These are phyloP conservation scores for Pythium phragmitis DNA, from an alignment of 352 stramenopile genomes.

Conservation along the genomic window DNA sequence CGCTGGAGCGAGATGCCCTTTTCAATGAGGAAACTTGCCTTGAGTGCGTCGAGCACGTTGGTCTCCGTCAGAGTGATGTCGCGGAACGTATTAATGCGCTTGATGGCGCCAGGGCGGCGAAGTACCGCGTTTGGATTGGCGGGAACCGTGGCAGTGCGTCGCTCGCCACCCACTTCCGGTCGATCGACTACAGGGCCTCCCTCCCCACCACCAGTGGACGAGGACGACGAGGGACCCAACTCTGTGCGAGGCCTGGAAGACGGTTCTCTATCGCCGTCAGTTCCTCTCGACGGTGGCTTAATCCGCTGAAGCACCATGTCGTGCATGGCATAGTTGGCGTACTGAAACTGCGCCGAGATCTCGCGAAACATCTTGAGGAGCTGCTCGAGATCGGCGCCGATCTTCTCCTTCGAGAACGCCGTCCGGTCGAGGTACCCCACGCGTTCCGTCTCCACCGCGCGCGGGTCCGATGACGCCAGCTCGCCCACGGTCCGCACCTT, in stretches of 20 bases:
- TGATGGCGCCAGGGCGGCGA: conserved; percentile 13
- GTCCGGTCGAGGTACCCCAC: conserved; percentile 50
- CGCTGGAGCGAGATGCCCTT: conserved; percentile 66
- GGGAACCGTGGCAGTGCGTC: background rate
- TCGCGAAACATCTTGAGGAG: conserved; percentile 61
- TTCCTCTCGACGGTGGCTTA: background rate
- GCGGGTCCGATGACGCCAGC: conserved; percentile 51
- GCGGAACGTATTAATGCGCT: conserved; percentile 47
- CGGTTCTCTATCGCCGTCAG: background rate
- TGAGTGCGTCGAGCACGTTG: conserved; percentile 52
- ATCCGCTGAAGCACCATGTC: conserved; percentile 25
- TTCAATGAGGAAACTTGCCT: conserved; percentile 63
- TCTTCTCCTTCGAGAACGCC: conserved; percentile 45
- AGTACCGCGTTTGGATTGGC: background rate
- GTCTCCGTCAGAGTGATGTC: conserved; percentile 53
- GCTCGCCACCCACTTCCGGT: no score
- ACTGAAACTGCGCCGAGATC: conserved; percentile 55
- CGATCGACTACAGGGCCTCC: no score
- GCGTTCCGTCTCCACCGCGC: conserved; percentile 52
- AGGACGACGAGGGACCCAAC: no score
- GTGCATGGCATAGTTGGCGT: conserved; percentile 43
- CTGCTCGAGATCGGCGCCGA: conserved; percentile 56
- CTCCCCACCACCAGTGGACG: no score
- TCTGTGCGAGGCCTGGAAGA: no score
- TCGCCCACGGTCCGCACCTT: conserved; percentile 67